These are phyloP conservation scores for Sungouiella thailandica DNA, from an alignment of 805 yeast genomes.

Conservation along the genomic window DNA sequence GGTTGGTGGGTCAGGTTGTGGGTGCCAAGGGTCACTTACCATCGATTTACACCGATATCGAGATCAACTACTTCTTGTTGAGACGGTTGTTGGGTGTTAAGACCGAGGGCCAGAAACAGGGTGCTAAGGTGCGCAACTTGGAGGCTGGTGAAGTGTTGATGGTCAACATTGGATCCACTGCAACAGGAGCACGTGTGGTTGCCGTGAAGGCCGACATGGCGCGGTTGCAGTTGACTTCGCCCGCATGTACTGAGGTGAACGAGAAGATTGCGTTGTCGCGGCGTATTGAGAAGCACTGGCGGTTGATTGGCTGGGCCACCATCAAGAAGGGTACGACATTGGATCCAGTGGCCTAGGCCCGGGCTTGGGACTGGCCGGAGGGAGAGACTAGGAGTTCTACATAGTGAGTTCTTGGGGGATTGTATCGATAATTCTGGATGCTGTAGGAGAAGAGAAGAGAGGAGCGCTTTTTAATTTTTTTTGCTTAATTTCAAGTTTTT, in stretches of 20 bases:
- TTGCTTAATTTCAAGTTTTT: no score
- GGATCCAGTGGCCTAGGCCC: constrained; percentile 57
- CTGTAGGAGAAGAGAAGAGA: no score
- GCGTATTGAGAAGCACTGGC: constrained; percentile 99
- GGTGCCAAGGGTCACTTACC: constrained; percentile 97
- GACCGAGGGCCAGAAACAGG: constrained; percentile 93
- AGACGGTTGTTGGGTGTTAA: constrained; percentile 98
- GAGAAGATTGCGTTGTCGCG: constrained; percentile 98
- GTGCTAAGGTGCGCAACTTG: constrained; percentile 90
- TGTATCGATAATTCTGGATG: no score
- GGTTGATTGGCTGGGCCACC: constrained; percentile 99
- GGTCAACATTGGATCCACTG: constrained; percentile 99
- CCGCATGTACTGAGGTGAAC: constrained; percentile 97
- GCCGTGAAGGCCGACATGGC: constrained; percentile 99
- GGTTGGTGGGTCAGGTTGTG: constrained; percentile 98
- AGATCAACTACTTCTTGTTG: constrained; percentile 91
- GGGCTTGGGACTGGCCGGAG: background rate
- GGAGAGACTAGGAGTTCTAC: no score
- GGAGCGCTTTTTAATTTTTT: no score
- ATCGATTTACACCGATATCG: constrained; percentile 93
- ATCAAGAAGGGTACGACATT: constrained; percentile 89
- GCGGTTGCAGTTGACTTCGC: constrained; percentile 90
- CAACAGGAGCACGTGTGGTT: constrained; percentile 98
- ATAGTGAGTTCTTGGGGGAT: no score
- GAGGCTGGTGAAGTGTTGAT: constrained; percentile 92